Evolutionary conservation across 2,329 filamentous ascomycete species (phyloP).

Genomic region (Tolypocladium cylindrosporum): DNA sequence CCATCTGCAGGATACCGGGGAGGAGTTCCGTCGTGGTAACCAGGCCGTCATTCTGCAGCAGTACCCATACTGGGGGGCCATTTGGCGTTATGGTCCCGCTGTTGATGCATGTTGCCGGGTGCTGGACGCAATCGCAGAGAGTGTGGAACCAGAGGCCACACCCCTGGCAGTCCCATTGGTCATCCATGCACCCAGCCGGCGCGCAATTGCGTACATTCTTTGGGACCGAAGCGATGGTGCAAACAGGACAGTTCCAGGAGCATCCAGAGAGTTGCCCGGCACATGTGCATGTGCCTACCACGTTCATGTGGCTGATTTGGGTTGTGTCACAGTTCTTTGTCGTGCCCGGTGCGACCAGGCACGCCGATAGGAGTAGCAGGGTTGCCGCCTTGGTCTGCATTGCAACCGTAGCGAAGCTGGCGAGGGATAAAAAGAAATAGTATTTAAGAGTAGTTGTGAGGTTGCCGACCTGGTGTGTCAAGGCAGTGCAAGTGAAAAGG

Average conservation of each 20-base stretch:
- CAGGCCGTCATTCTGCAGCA: constrained; percentile 1
- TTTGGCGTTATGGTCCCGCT: neutral
- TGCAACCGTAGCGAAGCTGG: too few relatives aligned
- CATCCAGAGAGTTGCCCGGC: neutral
- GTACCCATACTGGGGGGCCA: neutral
- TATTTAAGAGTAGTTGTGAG: too few relatives aligned
- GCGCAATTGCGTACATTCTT: constrained; percentile 23
- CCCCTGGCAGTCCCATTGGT: constrained; percentile 1
- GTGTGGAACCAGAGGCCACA: constrained; percentile 6
- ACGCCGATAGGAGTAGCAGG: neutral
- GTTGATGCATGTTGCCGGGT: neutral
- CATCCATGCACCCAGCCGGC: constrained; percentile 13
- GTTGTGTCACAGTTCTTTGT: neutral
- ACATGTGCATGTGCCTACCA: neutral
- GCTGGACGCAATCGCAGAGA: constrained; percentile 6
- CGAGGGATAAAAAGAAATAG: too few relatives aligned
- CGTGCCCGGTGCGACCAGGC: neutral
- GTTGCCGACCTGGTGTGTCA: too few relatives aligned
- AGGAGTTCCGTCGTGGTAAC: constrained; percentile 4
- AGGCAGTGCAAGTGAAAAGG: too few relatives aligned
- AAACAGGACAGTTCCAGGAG: neutral
- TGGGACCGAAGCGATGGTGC: neutral
- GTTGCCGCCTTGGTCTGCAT: neutral
- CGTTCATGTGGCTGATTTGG: neutral
- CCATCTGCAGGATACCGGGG: constrained; percentile 5